Evolutionary conservation across 768 basidiomycete species (phyloP), one percentile per base, ranked within the genome.

Genomic region (Tricholoma furcatifolium): DNA sequence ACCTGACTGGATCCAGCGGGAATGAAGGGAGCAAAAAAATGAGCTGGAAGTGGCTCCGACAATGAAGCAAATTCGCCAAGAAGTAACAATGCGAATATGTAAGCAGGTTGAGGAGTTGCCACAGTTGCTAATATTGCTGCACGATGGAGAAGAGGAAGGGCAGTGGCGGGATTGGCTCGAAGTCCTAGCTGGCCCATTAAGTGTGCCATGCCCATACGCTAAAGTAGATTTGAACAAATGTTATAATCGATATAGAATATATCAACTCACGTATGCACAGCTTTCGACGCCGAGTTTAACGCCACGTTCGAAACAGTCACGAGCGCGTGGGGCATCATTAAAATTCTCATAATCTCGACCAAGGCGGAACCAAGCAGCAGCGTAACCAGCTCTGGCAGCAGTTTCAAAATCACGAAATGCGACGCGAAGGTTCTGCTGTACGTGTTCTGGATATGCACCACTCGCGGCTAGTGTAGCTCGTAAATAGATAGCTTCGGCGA

Each of bases 181-280:
- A 91, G 73, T 9, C 79, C 79, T 17, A 98, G 84, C 65, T 98
- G 96, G 30, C 92, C 93, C 61, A 94, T 80, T 8, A 98, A 74
- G 63, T 93, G 78, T 0, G 93, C 95, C 87, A 96, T 95, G 1
- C 93, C 95, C 74, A 98, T 79, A 0, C 95, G 86, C 90, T 94
- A 57, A n/a, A 47, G 41, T 12, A 30, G 17, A 44, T 21, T 18
- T 15, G 39, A 38, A 36, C 46, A 11, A 38, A 34, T n/a, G 35
- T 23, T 17, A 3, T 7, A 43, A 41, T 40, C 35, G n/a, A 47
- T 43, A 15, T 44, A 34, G 46, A 32, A 53, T 55, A 46, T 7
- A 42, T 34, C 3, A 51, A 69, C 87, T 60, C 62, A 89, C 91
- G 65, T 96, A 95, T 51, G 85, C 74, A 67, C 88, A 93, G 44